Evolutionary conservation across 768 basidiomycete species (phyloP), one percentile per base, ranked within the genome.

Genomic region (Bullera alba): DNA sequence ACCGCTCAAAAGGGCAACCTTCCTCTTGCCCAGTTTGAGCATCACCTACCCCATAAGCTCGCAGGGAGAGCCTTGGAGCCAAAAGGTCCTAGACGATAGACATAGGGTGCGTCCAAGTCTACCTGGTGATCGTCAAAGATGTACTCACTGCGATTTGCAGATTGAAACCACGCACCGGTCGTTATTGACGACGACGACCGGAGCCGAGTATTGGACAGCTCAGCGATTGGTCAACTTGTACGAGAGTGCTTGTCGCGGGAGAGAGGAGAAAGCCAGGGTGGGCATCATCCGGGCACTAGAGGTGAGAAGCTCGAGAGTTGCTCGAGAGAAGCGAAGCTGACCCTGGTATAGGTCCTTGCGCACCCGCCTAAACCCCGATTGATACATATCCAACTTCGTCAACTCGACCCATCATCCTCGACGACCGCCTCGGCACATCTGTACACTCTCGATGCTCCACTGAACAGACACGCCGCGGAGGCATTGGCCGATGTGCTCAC

Each of bases 21-120:
- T 96, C 68, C 86, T 93, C 57, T 76, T 95, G 12, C 87, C 87
- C 0, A 80, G 86, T 59, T 80, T 95, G 60, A 83, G 81, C 27
- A 86, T 86, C 21, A 82, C 91, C 27, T 96, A 97, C 70, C 90
- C 91, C 0, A 92, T 96, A 69, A 86, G 85, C 23, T 81, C 84
- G 1, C 61, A 83, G 15, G 85, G 85, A 45, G 87, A 93, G 5
- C 92, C 92, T 1, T 86, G 82, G 42, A 86, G 82, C 2, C 83
- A 84, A 0, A 79, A 79, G 2, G 75, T 89, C 45, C 83, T 82
- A 71, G 86, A 88, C 53, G 87, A 92, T 76, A 86, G 86, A 73
- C 76, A 78, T 50, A 79, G 81, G n/a, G 83, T 64, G 34, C 54
- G 62, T 56, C 10, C 85, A 76, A 2, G 84, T 19, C 10, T 10